Percentiles rank a stretch among this genome's conserved stretches.
Evolutionary conservation across 495 filamentous ascomycete species (phyloP).

Genomic region (Baudoinia panamericana): DNA sequence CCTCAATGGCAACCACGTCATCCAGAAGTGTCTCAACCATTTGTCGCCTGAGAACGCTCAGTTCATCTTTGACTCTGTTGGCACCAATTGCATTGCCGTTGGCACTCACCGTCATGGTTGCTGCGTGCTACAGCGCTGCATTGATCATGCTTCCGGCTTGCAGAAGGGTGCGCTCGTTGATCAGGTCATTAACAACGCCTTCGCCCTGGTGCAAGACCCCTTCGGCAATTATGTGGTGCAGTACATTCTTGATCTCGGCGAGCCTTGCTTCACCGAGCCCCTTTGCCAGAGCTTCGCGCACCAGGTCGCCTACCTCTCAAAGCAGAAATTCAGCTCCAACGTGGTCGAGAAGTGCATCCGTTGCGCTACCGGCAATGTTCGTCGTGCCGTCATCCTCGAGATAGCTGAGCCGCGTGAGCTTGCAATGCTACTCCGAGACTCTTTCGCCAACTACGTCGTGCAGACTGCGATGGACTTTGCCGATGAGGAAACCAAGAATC

Average conservation of each 20-base stretch:
- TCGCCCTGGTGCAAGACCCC: conserved; percentile 79
- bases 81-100: conserved; percentile 69
- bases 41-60: conserved; percentile 66
- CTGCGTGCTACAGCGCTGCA: conserved; percentile 94
- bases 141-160: conserved; percentile 82
- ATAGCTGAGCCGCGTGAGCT: conserved; percentile 63
- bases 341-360: conserved; percentile 96
- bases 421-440: conserved; percentile 75
- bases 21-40: conserved; percentile 97
- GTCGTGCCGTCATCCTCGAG: conserved; percentile 72
- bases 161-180: conserved; percentile 79
- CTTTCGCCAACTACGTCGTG: conserved; percentile 92
- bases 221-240: conserved; percentile 98
- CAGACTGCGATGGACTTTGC: conserved; percentile 89
- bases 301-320: conserved; percentile 63
- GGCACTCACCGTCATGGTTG: conserved; percentile 97
- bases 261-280: conserved; percentile 69
- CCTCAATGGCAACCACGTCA: conserved; percentile 94
- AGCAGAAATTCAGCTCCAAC: conserved; percentile 98
- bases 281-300: conserved; percentile 64
- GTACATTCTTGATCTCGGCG: conserved; percentile 88
- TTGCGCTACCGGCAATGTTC: conserved; percentile 52
- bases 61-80: conserved; percentile 95
- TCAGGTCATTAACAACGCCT: conserved; percentile 71
- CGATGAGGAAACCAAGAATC: conserved; percentile 52